Evolutionary conservation across 352 stramenopile genomes (phyloP), one percentile per base, ranked within the genome.

Genomic region (Globisporangium ultimum): DNA sequence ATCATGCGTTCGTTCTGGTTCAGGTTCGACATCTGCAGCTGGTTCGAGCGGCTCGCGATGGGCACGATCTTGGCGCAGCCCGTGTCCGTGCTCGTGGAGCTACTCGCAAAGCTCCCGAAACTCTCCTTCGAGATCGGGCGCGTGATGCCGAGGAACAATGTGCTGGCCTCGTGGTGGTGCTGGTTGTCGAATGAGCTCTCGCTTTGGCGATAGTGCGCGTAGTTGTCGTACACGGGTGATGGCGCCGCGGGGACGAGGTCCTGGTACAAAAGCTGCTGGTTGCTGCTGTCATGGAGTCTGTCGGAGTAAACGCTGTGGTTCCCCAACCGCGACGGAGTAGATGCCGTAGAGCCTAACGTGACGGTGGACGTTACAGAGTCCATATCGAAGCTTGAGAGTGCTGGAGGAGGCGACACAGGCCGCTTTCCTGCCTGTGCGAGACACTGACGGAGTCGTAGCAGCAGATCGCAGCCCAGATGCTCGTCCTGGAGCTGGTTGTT

Each of bases 1-100:
- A 92, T 77, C 72, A 88, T 75, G 58, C 80, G 78, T 53, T 88
- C 76, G 36, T 88, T 87, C 52, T 78, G 59, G 53, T 91, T 88
- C 22, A 87, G 58, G 42, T 68, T 62, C 4, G 71, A 77, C 0
- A 56, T 50, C n/a, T 80, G 61, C 1, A 38, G 58, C 11, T 70
- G 55, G 28, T 78, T 70, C 67, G 11, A 64, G 21, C 53, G 64
- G 52, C 13, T 67, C 45, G 15, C 71, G 40, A 66, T 32, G 7
- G 54, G 52, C 24, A 62, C 57, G 38, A 64, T 68, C 56, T 68
- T 64, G 32, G 62, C 64, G 20, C 64, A 62, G 34, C 64, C 68
- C 40, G 43, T 64, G 41, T 60, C 65, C 8, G 60, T 45, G 21
- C 34, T 63, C 36, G 34, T 57, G 5, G 28, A 6, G 20, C 36